phyloP scores from a whole-genome alignment of 164 flowering plant genomes.

The Tinospora cordifolia region DNA sequence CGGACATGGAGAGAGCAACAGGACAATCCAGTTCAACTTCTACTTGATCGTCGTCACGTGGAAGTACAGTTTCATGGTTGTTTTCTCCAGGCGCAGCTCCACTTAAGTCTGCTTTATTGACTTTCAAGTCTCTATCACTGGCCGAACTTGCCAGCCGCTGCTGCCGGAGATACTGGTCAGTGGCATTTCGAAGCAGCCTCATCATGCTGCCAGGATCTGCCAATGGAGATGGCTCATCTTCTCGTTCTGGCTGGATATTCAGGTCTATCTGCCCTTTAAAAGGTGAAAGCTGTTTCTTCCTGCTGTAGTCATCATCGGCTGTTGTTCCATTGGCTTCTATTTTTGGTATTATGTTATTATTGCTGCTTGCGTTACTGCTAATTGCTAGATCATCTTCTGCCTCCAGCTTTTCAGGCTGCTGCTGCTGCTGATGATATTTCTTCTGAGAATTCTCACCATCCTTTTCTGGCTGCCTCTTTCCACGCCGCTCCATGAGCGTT shows the following conservation, averaged over 20 bases:
- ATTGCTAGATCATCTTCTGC: constrained; percentile 26
- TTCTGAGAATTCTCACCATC: constrained; percentile 38
- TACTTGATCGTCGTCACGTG: constrained; percentile 4
- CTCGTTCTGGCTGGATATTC: constrained; percentile 76
- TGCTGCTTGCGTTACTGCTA: constrained; percentile 18
- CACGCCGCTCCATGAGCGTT: constrained; percentile 62
- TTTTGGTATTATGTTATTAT: constrained; percentile 23
- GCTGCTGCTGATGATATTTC: constrained; percentile 25
- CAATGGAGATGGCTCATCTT: constrained; percentile 52
- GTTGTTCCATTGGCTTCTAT: constrained; percentile 17
- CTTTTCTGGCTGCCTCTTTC: constrained; percentile 54
- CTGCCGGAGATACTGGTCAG: constrained; percentile 29
- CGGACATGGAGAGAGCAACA: constrained; percentile 11
- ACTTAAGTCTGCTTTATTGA: constrained; percentile 3
- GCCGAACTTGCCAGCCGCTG: constrained; percentile 15
- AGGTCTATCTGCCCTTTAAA: constrained; percentile 72
- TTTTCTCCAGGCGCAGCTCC: constrained; percentile 15
- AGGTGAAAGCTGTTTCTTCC: constrained; percentile 33
- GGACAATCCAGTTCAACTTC: constrained; percentile 16
- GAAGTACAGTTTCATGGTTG: constrained; percentile 2
- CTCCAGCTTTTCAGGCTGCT: constrained; percentile 23
- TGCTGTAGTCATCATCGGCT: constrained; percentile 30
- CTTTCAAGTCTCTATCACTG: constrained; percentile 10
- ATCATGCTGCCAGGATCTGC: constrained; percentile 39
- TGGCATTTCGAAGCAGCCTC: constrained; percentile 32